Evolutionary conservation across 805 yeast genomes (phyloP).

Genomic region (Candida dajiaensis): DNA sequence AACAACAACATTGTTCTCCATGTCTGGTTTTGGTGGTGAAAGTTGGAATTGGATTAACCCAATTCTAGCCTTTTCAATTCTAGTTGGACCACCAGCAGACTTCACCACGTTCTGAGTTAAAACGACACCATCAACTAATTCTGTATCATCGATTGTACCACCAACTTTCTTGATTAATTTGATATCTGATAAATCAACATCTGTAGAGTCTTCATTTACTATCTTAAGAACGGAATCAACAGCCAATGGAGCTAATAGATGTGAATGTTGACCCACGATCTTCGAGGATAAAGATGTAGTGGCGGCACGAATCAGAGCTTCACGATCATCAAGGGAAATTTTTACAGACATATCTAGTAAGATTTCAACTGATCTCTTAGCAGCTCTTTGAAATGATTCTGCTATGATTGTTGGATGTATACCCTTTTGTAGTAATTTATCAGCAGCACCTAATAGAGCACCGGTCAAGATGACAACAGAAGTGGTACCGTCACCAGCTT

Average conservation of each 20-base stretch:
- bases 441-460: slow-evolving; percentile 91
- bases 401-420: slow-evolving; percentile 95
- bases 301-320: slow-evolving; percentile 85
- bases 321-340: slow-evolving; percentile 74
- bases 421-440: slow-evolving; percentile 78
- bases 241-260: slow-evolving; percentile 83
- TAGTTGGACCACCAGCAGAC: slow-evolving; percentile 89
- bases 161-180: slow-evolving; percentile 91
- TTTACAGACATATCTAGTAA: slow-evolving; percentile 78
- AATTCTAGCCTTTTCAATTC: slow-evolving; percentile 92
- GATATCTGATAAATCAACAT: slow-evolving; percentile 83
- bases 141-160: slow-evolving; percentile 96
- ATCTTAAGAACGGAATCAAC: slow-evolving; percentile 90
- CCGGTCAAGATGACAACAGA: slow-evolving; percentile 96
- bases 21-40: slow-evolving; percentile 89
- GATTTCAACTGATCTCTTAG: slow-evolving; percentile 73
- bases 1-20: slow-evolving; percentile 96
- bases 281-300: slow-evolving; percentile 90
- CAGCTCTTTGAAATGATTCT: slow-evolving; percentile 91
- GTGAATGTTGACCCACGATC: slow-evolving; percentile 89
- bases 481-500: slow-evolving; percentile 99
- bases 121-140: slow-evolving; percentile 87
- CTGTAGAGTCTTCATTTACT: slow-evolving; percentile 49
- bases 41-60: slow-evolving; percentile 81
- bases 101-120: slow-evolving; percentile 86